These are phyloP conservation scores for Neostapfia colusana DNA, from an alignment of 176 grass and related monocot species.

Conservation along the genomic window DNA sequence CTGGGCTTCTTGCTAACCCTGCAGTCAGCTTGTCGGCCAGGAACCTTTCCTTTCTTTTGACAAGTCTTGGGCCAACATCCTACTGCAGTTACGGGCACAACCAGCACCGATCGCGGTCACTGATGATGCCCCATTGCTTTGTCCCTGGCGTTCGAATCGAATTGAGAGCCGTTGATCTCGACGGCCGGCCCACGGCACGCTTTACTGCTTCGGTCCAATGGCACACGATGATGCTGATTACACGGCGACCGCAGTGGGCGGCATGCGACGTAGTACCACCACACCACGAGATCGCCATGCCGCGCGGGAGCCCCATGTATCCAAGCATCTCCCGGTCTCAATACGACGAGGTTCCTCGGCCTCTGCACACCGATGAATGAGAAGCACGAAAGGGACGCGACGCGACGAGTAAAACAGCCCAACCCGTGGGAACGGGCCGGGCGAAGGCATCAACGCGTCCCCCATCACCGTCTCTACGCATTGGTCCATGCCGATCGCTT, in stretches of 20 bases:
- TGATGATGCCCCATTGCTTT: background rate
- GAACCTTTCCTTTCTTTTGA: background rate
- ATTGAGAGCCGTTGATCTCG: background rate
- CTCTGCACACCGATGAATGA: background rate
- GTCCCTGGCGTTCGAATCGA: background rate
- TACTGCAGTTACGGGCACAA: background rate
- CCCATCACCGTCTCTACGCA: background rate
- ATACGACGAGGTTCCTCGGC: background rate
- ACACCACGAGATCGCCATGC: background rate
- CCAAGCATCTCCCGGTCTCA: background rate
- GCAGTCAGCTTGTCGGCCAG: background rate
- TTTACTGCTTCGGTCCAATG: background rate
- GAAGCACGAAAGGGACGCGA: background rate
- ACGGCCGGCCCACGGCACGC: conserved; percentile 6
- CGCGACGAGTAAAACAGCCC: too few species aligned
- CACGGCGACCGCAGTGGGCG: background rate
- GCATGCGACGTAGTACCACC: background rate
- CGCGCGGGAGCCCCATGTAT: background rate
- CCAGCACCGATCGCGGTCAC: background rate
- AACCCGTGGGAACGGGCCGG: too few species aligned
- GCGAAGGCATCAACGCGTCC: too few species aligned
- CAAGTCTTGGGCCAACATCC: background rate
- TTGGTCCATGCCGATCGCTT: background rate
- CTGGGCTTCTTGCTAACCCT: background rate
- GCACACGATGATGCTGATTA: background rate